Base-by-base conservation (phyloP, 345 rosid genomes). In the Rhizophora mangle region DNA sequence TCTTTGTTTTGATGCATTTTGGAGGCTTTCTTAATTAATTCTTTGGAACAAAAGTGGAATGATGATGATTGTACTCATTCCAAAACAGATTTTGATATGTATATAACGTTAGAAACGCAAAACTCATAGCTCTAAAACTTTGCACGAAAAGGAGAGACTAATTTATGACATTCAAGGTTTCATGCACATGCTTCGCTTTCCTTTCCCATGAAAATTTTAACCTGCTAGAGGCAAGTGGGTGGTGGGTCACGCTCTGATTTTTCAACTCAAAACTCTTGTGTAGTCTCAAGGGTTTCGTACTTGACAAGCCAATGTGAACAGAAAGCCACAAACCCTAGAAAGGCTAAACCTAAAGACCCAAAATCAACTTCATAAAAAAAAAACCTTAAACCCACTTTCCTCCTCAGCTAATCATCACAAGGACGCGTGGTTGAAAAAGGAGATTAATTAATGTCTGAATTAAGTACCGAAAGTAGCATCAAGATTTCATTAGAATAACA, bases 81-180 rank as follows among this genome's bases (percentile, higher is more conserved):
- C 74, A 55, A 78, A 67, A 73, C 71, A 60, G 49, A 43, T 3
- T 43, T 11, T 43, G 18, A 43, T 43, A 13, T 43, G 19, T 43
- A 43, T 11, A 24, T 47, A 73, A 22, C 32, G 55, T 65, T 60
- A 71, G 70, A 82, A 67, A 82, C 69, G 79, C 86, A 84, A 85
- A 85, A 79, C 83, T 62, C 77, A 80, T 76, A 71, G 66, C 80
- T 80, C 82, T 80, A 85, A 82, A 85, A 70, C 74, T 72, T 76
- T 82, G 72, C 86, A 80, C 84, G 70, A 87, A 87, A 87, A 86
- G 87, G 75, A 79, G 89, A 76, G 89, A 79, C 76, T 78, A 39
- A 39, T 74, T 64, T 37, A 76, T 79, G 87, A 82, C 83, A 78
- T 73, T 85, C 88, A 81, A 77, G 84, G 86, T 74, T 82, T 70